phyloP scores from a whole-genome alignment of 2,329 filamentous ascomycete genomes.

The Trichophyton rubrum region DNA sequence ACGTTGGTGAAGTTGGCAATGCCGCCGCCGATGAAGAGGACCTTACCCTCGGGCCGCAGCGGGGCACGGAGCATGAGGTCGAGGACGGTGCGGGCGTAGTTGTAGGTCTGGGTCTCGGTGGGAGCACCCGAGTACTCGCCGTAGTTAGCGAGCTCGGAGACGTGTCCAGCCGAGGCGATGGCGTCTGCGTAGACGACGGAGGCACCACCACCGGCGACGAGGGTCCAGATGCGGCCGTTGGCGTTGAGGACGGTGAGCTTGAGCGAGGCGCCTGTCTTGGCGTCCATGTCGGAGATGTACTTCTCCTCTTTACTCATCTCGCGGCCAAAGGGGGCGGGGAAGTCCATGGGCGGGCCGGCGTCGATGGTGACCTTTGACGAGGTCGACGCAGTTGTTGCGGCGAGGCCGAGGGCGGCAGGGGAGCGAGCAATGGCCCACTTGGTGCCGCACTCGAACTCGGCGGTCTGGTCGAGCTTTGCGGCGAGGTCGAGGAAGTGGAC shows the following conservation, averaged over 20 bases:
- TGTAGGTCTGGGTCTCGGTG: constrained; percentile 97
- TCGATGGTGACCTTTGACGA: constrained; percentile 80
- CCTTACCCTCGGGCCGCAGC: constrained; percentile 76
- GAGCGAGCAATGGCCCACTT: constrained; percentile 98
- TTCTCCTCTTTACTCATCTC: constrained; percentile 98
- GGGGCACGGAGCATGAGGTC: constrained; percentile 95
- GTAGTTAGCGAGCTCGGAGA: constrained; percentile 96
- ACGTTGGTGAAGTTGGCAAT: constrained; percentile 99
- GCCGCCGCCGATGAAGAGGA: constrained; percentile 98
- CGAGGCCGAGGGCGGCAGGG: constrained; percentile 70
- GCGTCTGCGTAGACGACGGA: constrained; percentile 98
- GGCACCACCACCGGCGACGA: constrained; percentile 97
- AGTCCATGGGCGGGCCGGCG: constrained; percentile 95
- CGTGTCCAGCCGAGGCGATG: constrained; percentile 91
- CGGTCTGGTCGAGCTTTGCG: constrained; percentile 97
- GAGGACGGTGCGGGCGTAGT: constrained; percentile 93
- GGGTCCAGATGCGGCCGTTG: constrained; percentile 87
- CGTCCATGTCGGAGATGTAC: constrained; percentile 96
- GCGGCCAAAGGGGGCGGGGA: constrained; percentile 96
- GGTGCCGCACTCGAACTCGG: constrained; percentile 96
- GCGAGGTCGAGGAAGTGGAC: constrained; percentile 98
- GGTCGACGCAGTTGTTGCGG: constrained; percentile 48
- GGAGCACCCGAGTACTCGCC: constrained; percentile 99
- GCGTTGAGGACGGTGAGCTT: constrained; percentile 95
- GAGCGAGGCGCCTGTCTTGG: constrained; percentile 97